Evolutionary conservation across 768 basidiomycete genomes (phyloP).

Genomic region (Tricholoma hemisulphureum): DNA sequence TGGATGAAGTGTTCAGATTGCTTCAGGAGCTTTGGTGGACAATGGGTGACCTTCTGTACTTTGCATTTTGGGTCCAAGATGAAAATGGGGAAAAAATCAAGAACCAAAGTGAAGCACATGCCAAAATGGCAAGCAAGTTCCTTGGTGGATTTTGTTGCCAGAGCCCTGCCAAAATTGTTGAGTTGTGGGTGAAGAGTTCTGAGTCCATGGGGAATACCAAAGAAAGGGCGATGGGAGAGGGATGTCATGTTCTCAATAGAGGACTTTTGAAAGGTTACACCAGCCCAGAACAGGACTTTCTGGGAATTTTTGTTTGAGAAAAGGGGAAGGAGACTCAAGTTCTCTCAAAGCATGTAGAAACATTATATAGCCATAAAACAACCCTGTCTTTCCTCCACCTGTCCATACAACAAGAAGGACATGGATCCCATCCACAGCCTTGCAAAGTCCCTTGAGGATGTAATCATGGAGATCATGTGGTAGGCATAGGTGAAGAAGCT

Average conservation of each 20-base stretch:
- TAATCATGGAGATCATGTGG: constrained; percentile 21
- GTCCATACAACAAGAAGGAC: constrained; percentile 18
- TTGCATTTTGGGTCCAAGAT: neutral
- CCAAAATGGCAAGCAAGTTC: neutral
- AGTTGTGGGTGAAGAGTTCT: neutral
- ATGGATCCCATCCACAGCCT: constrained; percentile 19
- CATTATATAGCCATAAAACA: constrained; percentile 19
- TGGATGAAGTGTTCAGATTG: no score
- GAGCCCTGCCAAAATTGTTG: neutral
- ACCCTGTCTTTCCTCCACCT: constrained; percentile 19
- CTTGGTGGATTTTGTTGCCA: neutral
- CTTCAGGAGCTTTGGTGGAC: no score
- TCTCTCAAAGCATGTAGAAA: neutral
- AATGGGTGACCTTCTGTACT: no score
- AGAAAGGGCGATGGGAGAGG: neutral
- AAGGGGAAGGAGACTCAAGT: no score
- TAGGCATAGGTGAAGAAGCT: neutral
- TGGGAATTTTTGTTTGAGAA: neutral
- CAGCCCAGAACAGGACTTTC: constrained; percentile 12
- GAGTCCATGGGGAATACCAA: no score
- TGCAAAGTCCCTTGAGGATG: constrained; percentile 23
- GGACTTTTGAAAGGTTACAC: no score
- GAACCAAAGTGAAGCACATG: neutral
- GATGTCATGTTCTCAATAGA: neutral
- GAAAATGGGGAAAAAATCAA: neutral